phyloP scores from a whole-genome alignment of 495 filamentous ascomycete species.

The Xylaria intraflava region DNA sequence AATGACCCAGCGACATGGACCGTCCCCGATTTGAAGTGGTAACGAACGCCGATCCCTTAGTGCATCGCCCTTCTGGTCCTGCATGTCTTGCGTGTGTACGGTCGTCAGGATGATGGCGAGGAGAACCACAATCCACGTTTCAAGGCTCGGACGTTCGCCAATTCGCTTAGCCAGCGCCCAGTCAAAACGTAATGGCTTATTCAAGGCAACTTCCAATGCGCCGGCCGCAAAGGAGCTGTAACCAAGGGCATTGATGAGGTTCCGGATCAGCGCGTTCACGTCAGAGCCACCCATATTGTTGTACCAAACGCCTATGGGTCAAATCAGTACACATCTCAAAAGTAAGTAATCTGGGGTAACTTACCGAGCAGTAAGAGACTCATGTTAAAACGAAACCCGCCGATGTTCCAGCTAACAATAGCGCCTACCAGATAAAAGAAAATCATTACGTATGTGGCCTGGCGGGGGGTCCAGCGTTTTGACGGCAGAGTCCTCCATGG shows the following conservation, averaged over 20 bases:
- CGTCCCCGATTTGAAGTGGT: slow-evolving; percentile 39
- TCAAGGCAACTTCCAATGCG: slow-evolving; percentile 12
- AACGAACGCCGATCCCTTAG: slow-evolving; percentile 33
- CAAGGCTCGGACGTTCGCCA: neutral
- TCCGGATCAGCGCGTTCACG: slow-evolving; percentile 26
- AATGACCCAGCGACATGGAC: slow-evolving; percentile 31
- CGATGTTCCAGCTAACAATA: slow-evolving; percentile 23
- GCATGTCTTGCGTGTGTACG: slow-evolving; percentile 45
- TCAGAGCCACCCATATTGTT: slow-evolving; percentile 45
- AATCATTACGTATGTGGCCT: slow-evolving; percentile 31
- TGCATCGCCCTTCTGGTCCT: slow-evolving; percentile 42
- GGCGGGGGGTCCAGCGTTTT: slow-evolving; percentile 24
- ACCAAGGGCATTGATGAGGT: slow-evolving; percentile 37
- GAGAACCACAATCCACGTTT: slow-evolving; percentile 38
- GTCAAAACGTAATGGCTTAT: neutral
- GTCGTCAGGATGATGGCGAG: slow-evolving; percentile 40
- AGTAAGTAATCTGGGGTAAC: too few relatives aligned
- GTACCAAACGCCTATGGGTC: slow-evolving; percentile 28
- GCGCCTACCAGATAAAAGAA: slow-evolving; percentile 27
- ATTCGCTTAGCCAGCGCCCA: too few relatives aligned
- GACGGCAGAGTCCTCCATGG: slow-evolving; percentile 49
- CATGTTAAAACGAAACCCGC: slow-evolving; percentile 22
- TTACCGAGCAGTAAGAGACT: slow-evolving; percentile 26
- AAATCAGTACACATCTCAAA: too few relatives aligned
- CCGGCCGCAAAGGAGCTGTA: slow-evolving; percentile 30